Conservation (phyloP, 1,284 basidiomycete species). For the Ceratorhiza oryzae-sativae region DNA sequence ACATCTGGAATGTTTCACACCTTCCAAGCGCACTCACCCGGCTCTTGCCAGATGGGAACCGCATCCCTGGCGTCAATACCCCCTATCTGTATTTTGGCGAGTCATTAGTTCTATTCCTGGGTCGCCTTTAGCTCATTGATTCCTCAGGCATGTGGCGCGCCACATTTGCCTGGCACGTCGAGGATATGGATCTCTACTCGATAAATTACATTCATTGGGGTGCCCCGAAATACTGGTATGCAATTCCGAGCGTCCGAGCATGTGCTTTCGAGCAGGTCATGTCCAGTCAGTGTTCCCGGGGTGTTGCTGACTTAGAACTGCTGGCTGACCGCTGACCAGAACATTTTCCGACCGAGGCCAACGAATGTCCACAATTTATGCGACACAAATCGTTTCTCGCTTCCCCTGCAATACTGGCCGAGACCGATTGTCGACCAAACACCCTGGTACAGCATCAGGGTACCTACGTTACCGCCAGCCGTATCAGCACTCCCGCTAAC, state of each 20-base stretch:
- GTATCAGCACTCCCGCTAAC: not conserved
- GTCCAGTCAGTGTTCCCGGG: slow-evolving; percentile 71
- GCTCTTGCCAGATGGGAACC: slow-evolving; percentile 67
- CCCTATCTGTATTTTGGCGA: slow-evolving; percentile 93
- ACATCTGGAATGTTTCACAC: slow-evolving; percentile 90
- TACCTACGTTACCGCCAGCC: not conserved
- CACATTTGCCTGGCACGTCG: slow-evolving; percentile 99
- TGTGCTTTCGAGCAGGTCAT: slow-evolving; percentile 80
- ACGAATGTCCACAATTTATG: slow-evolving; percentile 89
- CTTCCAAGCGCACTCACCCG: slow-evolving; percentile 88
- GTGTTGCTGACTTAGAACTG: slow-evolving; percentile 32
- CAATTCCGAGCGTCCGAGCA: slow-evolving; percentile 86
- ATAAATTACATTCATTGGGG: slow-evolving; percentile 99
- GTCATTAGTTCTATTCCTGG: not conserved
- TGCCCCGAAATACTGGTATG: slow-evolving; percentile 96
- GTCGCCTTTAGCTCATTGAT: not conserved
- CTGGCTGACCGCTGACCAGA: slow-evolving; percentile 55
- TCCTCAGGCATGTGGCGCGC: slow-evolving; percentile 89
- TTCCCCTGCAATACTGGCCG: slow-evolving; percentile 83
- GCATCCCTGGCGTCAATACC: slow-evolving; percentile 92
- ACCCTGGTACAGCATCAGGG: slow-evolving; percentile 82
- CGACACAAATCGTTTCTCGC: slow-evolving; percentile 97
- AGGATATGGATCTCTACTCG: slow-evolving; percentile 96
- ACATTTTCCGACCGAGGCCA: slow-evolving; percentile 86
- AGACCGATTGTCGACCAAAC: slow-evolving; percentile 85